A percentile compares a stretch with the other conserved stretches of the same genome.
Evolutionary conservation across 805 yeast species (phyloP).

Genomic region (Komagataella phaffii): DNA sequence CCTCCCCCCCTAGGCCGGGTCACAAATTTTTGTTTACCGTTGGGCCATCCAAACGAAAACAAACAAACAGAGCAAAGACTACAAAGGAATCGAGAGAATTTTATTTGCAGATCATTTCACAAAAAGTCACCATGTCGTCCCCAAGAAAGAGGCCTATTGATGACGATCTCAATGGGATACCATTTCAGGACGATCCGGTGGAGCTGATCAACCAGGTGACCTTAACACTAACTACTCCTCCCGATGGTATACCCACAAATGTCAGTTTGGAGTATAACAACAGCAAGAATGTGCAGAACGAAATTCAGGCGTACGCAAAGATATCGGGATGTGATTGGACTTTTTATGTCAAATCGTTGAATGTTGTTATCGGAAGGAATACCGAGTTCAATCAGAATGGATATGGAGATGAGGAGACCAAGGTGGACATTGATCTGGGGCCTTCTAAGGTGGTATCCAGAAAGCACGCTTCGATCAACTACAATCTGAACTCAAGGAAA

Average conservation of each 20-base stretch:
- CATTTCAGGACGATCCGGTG: constrained; percentile 36
- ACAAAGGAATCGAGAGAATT: neutral
- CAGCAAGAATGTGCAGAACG: constrained; percentile 51
- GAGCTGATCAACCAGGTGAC: constrained; percentile 68
- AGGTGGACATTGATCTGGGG: constrained; percentile 78
- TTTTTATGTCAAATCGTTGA: constrained; percentile 70
- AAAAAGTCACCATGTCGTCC: neutral
- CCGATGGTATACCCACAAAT: constrained; percentile 44
- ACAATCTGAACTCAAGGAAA: constrained; percentile 55
- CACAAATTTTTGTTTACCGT: neutral
- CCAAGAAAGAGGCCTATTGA: neutral
- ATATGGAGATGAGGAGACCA: constrained; percentile 8
- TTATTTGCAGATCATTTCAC: neutral
- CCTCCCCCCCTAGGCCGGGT: neutral
- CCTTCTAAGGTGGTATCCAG: constrained; percentile 97
- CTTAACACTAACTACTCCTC: constrained; percentile 55
- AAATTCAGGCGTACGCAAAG: constrained; percentile 97
- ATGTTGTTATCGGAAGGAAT: constrained; percentile 76
- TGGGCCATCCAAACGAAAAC: neutral
- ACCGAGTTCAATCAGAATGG: constrained; percentile 23
- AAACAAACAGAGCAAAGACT: neutral
- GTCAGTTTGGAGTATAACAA: constrained; percentile 68
- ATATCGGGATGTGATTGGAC: constrained; percentile 93
- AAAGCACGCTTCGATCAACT: constrained; percentile 74
- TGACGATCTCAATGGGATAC: constrained; percentile 1